Conservation (phyloP, 257 asterid species). For the Scutellaria galericulata region DNA sequence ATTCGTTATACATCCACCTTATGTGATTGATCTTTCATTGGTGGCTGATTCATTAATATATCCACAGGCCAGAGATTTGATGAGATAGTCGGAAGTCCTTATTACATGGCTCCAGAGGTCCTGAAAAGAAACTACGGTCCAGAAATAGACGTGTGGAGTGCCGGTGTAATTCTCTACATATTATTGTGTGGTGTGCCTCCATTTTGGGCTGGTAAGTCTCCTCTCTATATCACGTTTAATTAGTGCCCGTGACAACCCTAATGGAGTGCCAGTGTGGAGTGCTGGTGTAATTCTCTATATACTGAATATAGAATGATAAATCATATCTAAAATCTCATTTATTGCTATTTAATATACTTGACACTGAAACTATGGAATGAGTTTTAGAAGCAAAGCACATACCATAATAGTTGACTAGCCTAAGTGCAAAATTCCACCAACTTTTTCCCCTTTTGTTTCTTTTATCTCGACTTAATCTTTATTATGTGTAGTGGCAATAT, state of each 20-base stretch:
- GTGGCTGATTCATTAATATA: slow-evolving; percentile 29
- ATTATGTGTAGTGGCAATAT: not conserved
- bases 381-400: not conserved
- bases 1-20: slow-evolving; percentile 3
- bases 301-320: not conserved
- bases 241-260: not conserved
- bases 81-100: slow-evolving; percentile 83
- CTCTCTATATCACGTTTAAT: not conserved
- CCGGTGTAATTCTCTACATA: slow-evolving; percentile 77
- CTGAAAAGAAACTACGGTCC: slow-evolving; percentile 67
- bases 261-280: too few relatives aligned
- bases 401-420: not conserved
- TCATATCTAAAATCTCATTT: not conserved
- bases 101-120: slow-evolving; percentile 84
- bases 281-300: too few relatives aligned
- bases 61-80: slow-evolving; percentile 61
- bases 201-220: slow-evolving; percentile 71
- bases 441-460: not conserved
- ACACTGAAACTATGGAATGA: not conserved
- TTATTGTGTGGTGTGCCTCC: slow-evolving; percentile 76
- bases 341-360: not conserved
- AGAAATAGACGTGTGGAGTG: slow-evolving; percentile 80
- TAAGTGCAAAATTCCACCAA: not conserved
- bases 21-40: not conserved
- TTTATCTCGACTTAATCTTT: not conserved